These are phyloP conservation scores for Phytophthora constricta DNA, from an alignment of 352 stramenopile genomes.

Conservation along the genomic window DNA sequence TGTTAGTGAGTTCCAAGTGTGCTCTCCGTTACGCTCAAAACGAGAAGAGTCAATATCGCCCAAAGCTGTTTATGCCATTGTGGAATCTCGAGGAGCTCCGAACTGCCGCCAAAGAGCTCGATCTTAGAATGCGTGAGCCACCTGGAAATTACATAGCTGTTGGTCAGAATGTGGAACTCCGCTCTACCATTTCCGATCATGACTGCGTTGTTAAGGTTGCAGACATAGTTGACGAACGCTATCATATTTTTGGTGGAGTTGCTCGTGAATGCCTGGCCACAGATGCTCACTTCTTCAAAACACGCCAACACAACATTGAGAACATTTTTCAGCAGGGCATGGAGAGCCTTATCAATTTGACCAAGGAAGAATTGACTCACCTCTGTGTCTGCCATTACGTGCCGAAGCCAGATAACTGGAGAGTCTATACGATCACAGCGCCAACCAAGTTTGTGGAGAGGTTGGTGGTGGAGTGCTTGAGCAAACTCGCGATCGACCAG, in stretches of 20 bases:
- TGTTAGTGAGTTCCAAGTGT: too few relatives aligned
- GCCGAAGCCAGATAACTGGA: neutral
- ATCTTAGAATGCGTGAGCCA: neutral
- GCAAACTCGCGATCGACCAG: too few relatives aligned
- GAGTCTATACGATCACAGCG: neutral
- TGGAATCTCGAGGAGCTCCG: constrained; percentile 8
- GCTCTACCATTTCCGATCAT: too few relatives aligned
- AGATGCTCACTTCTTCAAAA: neutral
- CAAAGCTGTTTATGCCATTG: constrained; percentile 8
- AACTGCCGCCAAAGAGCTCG: constrained; percentile 3
- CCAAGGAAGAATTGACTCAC: neutral
- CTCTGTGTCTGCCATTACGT: neutral
- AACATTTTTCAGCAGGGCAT: neutral
- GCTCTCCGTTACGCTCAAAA: too few relatives aligned
- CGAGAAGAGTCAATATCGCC: neutral
- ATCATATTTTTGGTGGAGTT: constrained; percentile 8
- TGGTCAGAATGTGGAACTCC: too few relatives aligned
- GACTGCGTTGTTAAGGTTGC: neutral
- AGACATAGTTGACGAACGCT: constrained; percentile 6
- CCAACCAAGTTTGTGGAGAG: neutral
- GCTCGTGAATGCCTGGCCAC: constrained; percentile 12
- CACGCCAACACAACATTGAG: neutral
- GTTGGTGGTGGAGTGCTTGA: neutral
- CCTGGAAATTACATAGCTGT: too few relatives aligned
- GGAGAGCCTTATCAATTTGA: neutral